Evolutionary conservation across 306 rosid genomes (phyloP).

Genomic region (Calophaca sinica): DNA sequence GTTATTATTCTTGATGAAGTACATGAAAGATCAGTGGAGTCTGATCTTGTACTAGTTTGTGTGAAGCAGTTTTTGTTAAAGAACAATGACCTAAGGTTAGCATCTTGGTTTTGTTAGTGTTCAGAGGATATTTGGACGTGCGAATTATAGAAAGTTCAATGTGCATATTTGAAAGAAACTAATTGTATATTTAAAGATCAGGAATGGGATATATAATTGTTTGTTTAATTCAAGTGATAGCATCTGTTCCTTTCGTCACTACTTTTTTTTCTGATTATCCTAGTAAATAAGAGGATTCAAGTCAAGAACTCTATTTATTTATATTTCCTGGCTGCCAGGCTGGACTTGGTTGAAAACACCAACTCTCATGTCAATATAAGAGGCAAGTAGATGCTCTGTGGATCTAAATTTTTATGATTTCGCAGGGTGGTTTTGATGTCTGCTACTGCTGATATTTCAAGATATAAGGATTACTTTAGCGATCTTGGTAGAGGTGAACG

Average conservation of each 20-base stretch:
- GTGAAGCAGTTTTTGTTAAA: conserved; percentile 83
- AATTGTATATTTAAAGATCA: not conserved
- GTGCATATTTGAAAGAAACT: conserved; percentile 30
- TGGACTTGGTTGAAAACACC: conserved; percentile 19
- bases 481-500: conserved; percentile 91
- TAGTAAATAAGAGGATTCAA: not conserved
- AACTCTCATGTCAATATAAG: conserved; percentile 12
- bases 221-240: conserved; percentile 15
- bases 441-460: conserved; percentile 85
- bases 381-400: conserved; percentile 27
- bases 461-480: conserved; percentile 82
- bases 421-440: conserved; percentile 94
- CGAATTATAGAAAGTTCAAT: conserved; percentile 13
- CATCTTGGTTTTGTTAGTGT: conserved; percentile 34
- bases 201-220: conserved; percentile 27
- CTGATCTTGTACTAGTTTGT: conserved; percentile 90
- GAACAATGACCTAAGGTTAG: conserved; percentile 79
- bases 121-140: conserved; percentile 10
- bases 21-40: conserved; percentile 94
- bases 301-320: conserved; percentile 10
- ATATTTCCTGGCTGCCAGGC: conserved; percentile 19
- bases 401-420: conserved; percentile 48
- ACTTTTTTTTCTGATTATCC: conserved; percentile 26
- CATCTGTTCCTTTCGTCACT: conserved; percentile 11
- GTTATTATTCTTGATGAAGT: conserved; percentile 94